phyloP scores from a whole-genome alignment of 1,139 yeast species.

The Saccharomyces hybrid region DNA sequence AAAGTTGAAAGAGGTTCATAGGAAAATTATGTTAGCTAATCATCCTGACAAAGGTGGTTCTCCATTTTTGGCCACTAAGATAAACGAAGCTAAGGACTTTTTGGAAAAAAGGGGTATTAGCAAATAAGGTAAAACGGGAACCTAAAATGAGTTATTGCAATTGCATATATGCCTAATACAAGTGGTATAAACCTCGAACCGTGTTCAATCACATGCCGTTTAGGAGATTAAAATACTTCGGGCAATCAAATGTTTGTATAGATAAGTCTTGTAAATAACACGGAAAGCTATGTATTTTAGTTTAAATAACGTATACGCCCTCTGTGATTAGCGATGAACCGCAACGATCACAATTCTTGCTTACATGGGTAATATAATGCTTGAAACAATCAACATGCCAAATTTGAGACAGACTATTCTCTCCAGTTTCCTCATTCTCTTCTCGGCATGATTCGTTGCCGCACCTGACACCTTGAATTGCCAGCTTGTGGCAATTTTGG shows the following conservation, averaged over 20 bases:
- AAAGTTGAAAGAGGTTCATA: constrained; percentile 83
- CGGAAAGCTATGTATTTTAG: background rate
- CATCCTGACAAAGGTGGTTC: constrained; percentile 99
- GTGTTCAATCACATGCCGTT: background rate
- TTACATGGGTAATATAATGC: constrained; percentile 24
- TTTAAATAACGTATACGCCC: constrained; percentile 22
- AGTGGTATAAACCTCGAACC: background rate
- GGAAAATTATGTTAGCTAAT: constrained; percentile 86
- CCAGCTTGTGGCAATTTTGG: constrained; percentile 18
- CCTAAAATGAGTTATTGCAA: background rate
- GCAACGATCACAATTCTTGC: constrained; percentile 19
- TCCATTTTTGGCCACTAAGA: constrained; percentile 89
- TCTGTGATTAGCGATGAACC: constrained; percentile 14
- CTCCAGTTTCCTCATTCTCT: constrained; percentile 5
- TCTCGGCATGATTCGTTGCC: constrained; percentile 8
- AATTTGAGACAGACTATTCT: constrained; percentile 6
- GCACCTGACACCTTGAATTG: constrained; percentile 25
- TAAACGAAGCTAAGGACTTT: constrained; percentile 93
- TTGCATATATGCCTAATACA: background rate
- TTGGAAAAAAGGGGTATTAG: constrained; percentile 57
- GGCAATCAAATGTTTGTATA: constrained; percentile 8
- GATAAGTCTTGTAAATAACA: background rate
- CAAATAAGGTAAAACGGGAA: constrained; percentile 9
- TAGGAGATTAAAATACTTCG: background rate
- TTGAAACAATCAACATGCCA: constrained; percentile 31